These are phyloP conservation scores for Casuarina cunninghamiana DNA, from an alignment of 306 rosid genomes.

Conservation along the genomic window DNA sequence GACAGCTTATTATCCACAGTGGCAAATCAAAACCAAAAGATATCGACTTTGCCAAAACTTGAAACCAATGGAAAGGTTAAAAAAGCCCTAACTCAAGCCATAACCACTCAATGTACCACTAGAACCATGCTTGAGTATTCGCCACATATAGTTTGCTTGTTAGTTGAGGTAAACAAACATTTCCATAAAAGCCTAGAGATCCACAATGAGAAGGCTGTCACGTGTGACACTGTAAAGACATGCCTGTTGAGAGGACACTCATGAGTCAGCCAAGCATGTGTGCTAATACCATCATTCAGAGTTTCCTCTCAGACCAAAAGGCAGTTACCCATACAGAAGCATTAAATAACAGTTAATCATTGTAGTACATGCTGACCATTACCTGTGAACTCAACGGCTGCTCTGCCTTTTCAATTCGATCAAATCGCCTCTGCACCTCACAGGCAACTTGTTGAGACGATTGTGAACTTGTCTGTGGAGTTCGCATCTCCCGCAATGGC, in stretches of 20 bases:
- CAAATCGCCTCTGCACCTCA: constrained; percentile 54
- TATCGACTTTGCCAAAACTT: constrained; percentile 17
- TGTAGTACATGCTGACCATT: constrained; percentile 37
- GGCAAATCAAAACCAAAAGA: constrained; percentile 17
- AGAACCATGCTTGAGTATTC: constrained; percentile 2
- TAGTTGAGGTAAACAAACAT: constrained; percentile 3
- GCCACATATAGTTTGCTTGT: constrained; percentile 14
- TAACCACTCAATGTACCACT: constrained; percentile 8
- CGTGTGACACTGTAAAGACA: constrained; percentile 4
- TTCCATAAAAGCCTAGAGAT: constrained; percentile 4
- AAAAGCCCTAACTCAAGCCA: constrained; percentile 7
- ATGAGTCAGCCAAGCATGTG: constrained; percentile 3
- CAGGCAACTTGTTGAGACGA: constrained; percentile 45
- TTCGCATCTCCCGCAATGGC: constrained; percentile 45
- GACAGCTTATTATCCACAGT: constrained; percentile 15
- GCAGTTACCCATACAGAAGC: constrained; percentile 18
- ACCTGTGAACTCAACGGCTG: constrained; percentile 68
- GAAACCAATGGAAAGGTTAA: neutral
- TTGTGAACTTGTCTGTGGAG: constrained; percentile 37
- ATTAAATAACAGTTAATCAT: constrained; percentile 24
- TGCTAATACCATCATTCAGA: constrained; percentile 16
- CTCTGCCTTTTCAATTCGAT: constrained; percentile 44
- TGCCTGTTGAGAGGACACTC: neutral
- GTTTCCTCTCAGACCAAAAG: constrained; percentile 21
- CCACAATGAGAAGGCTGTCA: constrained; percentile 11